Conservation (phyloP, 352 stramenopile species). For the Globisporangium apiculatum region DNA sequence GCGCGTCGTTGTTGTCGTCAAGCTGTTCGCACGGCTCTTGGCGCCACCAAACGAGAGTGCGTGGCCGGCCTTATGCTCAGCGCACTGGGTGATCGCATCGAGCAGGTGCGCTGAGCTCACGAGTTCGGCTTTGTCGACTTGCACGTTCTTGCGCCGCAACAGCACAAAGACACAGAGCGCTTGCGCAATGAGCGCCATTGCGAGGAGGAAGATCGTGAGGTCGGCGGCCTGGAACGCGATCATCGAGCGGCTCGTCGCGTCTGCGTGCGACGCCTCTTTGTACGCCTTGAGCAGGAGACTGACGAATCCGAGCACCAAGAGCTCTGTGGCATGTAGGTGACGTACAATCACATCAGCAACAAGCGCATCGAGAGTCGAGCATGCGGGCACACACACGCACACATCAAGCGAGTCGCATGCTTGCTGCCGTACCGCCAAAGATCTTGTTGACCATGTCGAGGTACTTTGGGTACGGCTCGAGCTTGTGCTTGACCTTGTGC, state of each 20-base stretch:
- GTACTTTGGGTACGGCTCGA: constrained; percentile 54
- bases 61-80: neutral
- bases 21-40: neutral
- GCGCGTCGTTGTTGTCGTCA: neutral
- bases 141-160: constrained; percentile 27
- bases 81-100: constrained; percentile 10
- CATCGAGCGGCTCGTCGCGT: constrained; percentile 24
- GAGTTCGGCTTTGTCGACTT: constrained; percentile 34
- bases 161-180: constrained; percentile 37
- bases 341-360: too few species aligned
- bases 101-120: constrained; percentile 34
- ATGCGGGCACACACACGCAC: neutral
- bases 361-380: too few species aligned
- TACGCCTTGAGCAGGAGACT: constrained; percentile 44
- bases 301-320: constrained; percentile 58
- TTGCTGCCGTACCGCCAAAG: constrained; percentile 16
- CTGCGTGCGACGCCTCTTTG: constrained; percentile 26
- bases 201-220: constrained; percentile 48
- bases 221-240: constrained; percentile 50
- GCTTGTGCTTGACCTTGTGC: constrained; percentile 40
- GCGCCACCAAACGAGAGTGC: neutral
- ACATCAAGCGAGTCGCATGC: neutral
- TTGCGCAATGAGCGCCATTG: constrained; percentile 46
- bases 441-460: constrained; percentile 61
- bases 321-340: constrained; percentile 14